phyloP scores from a whole-genome alignment of 805 yeast genomes.

The Suhomyces kilbournensis region DNA sequence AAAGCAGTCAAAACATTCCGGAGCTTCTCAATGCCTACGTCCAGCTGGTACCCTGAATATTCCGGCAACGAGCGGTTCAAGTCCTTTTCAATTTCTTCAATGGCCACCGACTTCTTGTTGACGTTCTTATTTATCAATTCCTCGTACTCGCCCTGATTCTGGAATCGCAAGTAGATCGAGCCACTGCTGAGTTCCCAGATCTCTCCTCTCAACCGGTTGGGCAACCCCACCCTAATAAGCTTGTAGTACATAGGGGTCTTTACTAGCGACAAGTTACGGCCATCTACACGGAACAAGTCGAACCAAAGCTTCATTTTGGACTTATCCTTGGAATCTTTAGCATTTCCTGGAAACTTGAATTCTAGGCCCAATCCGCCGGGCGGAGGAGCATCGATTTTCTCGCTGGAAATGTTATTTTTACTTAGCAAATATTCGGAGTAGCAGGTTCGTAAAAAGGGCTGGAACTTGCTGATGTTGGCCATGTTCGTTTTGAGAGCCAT shows the following conservation, averaged over 20 bases:
- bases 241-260: constrained; percentile 76
- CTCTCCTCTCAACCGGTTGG: constrained; percentile 93
- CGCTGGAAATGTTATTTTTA: constrained; percentile 48
- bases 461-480: constrained; percentile 57
- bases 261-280: constrained; percentile 75
- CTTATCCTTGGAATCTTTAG: constrained; percentile 71
- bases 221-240: constrained; percentile 85
- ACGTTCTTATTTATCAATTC: constrained; percentile 56
- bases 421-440: constrained; percentile 82
- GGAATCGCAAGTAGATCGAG: constrained; percentile 69
- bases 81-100: constrained; percentile 96
- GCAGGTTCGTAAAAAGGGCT: constrained; percentile 63
- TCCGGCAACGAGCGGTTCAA: constrained; percentile 93
- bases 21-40: constrained; percentile 80
- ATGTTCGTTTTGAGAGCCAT: constrained; percentile 60
- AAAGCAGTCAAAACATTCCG: constrained; percentile 90
- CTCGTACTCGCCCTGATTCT: constrained; percentile 58
- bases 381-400: constrained; percentile 53
- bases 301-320: constrained; percentile 91
- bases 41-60: constrained; percentile 86
- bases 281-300: constrained; percentile 80
- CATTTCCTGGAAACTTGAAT: constrained; percentile 88
- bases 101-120: constrained; percentile 72
- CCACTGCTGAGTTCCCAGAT: constrained; percentile 94
- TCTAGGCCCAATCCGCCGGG: constrained; percentile 82